Base-by-base conservation (phyloP, 1,284 basidiomycete species). In the Pseudozyma sp. region DNA sequence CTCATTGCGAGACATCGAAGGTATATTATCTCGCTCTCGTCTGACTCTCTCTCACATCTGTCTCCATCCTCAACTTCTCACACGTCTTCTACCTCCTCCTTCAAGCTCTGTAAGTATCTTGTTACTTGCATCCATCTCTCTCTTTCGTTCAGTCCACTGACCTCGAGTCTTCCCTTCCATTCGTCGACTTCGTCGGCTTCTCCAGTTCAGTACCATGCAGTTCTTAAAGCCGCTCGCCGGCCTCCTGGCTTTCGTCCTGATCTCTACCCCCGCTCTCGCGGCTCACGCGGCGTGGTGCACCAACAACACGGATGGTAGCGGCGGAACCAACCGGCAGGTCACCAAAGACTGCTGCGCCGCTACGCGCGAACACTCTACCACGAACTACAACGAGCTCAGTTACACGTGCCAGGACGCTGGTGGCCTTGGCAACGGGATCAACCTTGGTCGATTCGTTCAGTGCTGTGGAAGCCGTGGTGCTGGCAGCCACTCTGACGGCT, bases 321-420 rank as follows among this genome's bases (percentile, higher is more conserved):
- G 52, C 5, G 12, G 6, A 12, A 3, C 40, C 13, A 16, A 25
- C 18, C 50, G 44, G 31, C 52, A 36, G 25, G 40, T 55, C 39
- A 62, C 59, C 47, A 62, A 55, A 16, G 59, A 62, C 45, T 62
- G 59, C 48, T 62, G 59, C 31, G 52, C 52, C 12, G 52, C 52
- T 4, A 55, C 59, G 3, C 25, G 31, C 5, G 59, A 62, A 40
- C 59, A 62, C 31, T 36, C 25, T 8, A 43, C 52, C n/a, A 62
- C 59, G 25, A 31, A 13, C n/a, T 62, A 55, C 47, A 50, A 55
- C 38, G 59, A 62, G 19, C 19, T 4, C 39, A 38, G 5, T 6
- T 25, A 42, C 34, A 31, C 2, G 2, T 62, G 52, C 47, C 16
- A 35, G 48, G 59, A 62, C 25, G 59, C 52, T 36, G 39, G 42